Base-by-base conservation (phyloP, 371 early-diverging fungal species). In the Syncephalastrum contaminatum region DNA sequence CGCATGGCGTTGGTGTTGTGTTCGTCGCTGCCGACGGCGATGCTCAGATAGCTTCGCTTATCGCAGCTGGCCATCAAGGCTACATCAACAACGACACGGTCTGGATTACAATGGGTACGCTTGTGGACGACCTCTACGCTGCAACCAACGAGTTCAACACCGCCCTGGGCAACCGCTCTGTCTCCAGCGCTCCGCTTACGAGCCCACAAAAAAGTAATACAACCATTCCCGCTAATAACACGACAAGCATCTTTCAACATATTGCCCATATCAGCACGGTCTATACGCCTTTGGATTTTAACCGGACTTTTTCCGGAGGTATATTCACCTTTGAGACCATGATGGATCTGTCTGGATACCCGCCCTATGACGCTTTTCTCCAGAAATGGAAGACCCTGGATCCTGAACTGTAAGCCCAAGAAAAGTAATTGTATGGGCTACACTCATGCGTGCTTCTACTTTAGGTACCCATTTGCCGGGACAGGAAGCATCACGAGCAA, bases 1-100 rank as follows among this genome's bases (percentile, higher is more conserved):
- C 53, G 1, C 65, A 77, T 10, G 84, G 82, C 2, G 71, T 66
- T 10, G 73, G 73, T 30, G 69, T 84, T 21, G 62, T 81, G 10
- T 54, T 80, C 22, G 56, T 84, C 13, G 84, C 82, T 1, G 81
- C 84, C 1, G 73, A 75, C 19, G 70, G 67, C 6, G 52, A 61
- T 0, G 72, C 81, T 1, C 81, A 73, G 25, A 20, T 74, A 0
- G 60, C 78, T 0, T 69, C 63, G 3, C 45, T 77, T 16, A 70
- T 67, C 2, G 45, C 72, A 4, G 78, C 78, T 16, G 78, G 67
- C 10, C 63, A 74, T 25, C 54, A 55, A 13, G 74, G 74, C 19
- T 66, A 77, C 24, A 65, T 77, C n/a, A 70, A 67, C 41, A 57
- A 77, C 27, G 58, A 63, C 14, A 66, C 61, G 13, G 74, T 74